These are phyloP conservation scores for Aureobasidium subglaciale DNA, from an alignment of 2,329 filamentous ascomycete species.

Conservation along the genomic window DNA sequence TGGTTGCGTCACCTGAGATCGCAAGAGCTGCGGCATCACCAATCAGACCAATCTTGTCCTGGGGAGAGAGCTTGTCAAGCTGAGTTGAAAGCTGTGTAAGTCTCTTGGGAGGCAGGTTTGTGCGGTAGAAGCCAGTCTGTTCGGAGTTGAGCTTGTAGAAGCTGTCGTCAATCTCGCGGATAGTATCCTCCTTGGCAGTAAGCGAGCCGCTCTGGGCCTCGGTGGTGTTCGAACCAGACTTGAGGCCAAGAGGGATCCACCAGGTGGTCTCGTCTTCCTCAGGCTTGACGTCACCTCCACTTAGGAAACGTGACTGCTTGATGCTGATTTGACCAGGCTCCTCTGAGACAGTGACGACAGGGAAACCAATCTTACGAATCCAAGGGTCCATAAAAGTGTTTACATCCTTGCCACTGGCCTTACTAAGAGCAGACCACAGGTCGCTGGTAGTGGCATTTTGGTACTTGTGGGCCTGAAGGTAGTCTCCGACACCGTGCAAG, in stretches of 20 bases:
- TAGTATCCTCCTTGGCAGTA: conserved; percentile 66
- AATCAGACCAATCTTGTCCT: conserved; percentile 89
- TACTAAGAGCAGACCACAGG: conserved; percentile 80
- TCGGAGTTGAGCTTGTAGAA: conserved; percentile 95
- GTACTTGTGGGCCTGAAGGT: conserved; percentile 82
- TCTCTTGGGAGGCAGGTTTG: conserved; percentile 82
- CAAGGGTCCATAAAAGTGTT: conserved; percentile 84
- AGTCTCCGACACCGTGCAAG: conserved; percentile 80
- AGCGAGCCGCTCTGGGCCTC: conserved; percentile 61
- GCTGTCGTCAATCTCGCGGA: conserved; percentile 64
- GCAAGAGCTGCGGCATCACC: conserved; percentile 86
- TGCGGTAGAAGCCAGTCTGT: conserved; percentile 83
- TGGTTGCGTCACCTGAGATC: conserved; percentile 76
- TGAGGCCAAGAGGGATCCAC: conserved; percentile 89
- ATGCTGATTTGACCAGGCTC: conserved; percentile 74
- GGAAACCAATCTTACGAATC: conserved; percentile 94
- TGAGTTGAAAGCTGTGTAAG: conserved; percentile 73
- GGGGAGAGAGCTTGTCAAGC: conserved; percentile 66
- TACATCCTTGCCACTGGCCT: conserved; percentile 82
- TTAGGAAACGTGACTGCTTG: conserved; percentile 82
- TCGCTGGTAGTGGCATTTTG: conserved; percentile 86
- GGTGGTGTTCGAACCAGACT: conserved; percentile 61
- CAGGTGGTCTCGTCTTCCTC: conserved; percentile 88
- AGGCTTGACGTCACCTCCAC: conserved; percentile 80
- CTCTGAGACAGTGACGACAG: conserved; percentile 79